These are phyloP conservation scores for Taiwanofungus camphoratus DNA, from an alignment of 1,284 basidiomycete species.

Conservation along the genomic window DNA sequence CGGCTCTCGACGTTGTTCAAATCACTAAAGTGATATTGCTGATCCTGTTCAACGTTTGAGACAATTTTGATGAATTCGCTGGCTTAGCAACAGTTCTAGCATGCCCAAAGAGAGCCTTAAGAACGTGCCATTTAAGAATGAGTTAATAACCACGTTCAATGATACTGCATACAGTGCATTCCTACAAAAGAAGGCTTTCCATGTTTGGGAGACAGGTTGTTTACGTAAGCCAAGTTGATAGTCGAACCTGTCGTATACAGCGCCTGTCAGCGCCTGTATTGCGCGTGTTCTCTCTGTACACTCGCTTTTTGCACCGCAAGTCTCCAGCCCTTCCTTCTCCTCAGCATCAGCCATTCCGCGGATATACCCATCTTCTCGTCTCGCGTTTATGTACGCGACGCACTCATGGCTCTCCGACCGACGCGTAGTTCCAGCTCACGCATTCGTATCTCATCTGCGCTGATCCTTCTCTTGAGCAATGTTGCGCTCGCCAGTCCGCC, in stretches of 20 bases:
- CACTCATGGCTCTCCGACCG: slow-evolving; percentile 16
- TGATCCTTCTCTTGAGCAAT: slow-evolving; percentile 26
- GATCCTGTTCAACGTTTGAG: too few species aligned
- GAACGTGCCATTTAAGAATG: too few species aligned
- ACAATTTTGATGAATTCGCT: too few species aligned
- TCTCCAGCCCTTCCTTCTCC: slow-evolving; percentile 6
- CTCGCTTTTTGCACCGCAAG: slow-evolving; percentile 6
- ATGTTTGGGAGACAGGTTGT: slow-evolving; percentile 1
- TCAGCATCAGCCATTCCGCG: slow-evolving; percentile 6
- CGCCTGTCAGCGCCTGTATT: slow-evolving; percentile 12
- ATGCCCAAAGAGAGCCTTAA: too few species aligned
- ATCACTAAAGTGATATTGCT: too few species aligned
- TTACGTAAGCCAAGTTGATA: slow-evolving; percentile 13
- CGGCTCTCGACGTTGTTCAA: too few species aligned
- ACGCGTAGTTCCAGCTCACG: slow-evolving; percentile 13
- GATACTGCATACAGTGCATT: too few species aligned
- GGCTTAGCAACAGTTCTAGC: too few species aligned
- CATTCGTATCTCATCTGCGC: slow-evolving; percentile 10
- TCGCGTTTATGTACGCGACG: slow-evolving; percentile 9
- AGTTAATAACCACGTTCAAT: too few species aligned
- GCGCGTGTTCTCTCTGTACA: slow-evolving; percentile 11
- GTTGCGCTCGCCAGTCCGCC: slow-evolving; percentile 59
- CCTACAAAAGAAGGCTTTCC: too few species aligned
- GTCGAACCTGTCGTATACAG: slow-evolving; percentile 15
- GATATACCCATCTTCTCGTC: slow-evolving; percentile 21